Percentiles rank a stretch among this genome's conserved stretches.
These are phyloP conservation scores for Phytophthora boehmeriae DNA, from an alignment of 352 stramenopile species.

Conservation along the genomic window DNA sequence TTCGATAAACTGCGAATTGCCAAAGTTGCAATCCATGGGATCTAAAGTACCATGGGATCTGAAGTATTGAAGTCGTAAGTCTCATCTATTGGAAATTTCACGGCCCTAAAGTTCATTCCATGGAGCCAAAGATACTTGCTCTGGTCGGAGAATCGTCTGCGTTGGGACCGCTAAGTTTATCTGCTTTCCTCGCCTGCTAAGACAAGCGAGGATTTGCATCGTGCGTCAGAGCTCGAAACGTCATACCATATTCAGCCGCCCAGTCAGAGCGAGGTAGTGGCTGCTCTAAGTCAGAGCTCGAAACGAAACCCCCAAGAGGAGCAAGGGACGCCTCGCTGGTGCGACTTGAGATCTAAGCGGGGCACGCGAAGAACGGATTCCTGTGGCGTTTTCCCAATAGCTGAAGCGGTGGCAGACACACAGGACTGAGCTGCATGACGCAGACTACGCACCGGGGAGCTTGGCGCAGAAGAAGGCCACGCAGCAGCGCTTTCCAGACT, in stretches of 20 bases:
- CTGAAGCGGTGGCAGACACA: too few relatives aligned
- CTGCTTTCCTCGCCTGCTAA: background rate
- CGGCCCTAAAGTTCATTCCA: too few relatives aligned
- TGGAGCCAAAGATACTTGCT: background rate
- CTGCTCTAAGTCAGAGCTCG: slow-evolving; percentile 12
- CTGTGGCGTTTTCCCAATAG: background rate
- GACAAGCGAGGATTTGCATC: background rate
- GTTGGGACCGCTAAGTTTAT: too few relatives aligned
- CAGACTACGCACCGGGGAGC: slow-evolving; percentile 24
- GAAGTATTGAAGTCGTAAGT: too few relatives aligned
- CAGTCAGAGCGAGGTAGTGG: background rate
- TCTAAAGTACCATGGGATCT: too few relatives aligned
- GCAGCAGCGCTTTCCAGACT: slow-evolving; percentile 14
- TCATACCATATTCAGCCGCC: background rate
- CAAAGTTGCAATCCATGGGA: too few relatives aligned
- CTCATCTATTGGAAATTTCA: too few relatives aligned
- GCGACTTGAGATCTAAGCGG: slow-evolving; percentile 28
- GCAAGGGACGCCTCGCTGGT: background rate
- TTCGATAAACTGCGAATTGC: too few relatives aligned
- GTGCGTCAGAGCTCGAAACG: background rate
- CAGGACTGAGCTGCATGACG: slow-evolving; percentile 41
- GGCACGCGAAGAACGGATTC: slow-evolving; percentile 11
- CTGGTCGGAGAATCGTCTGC: background rate
- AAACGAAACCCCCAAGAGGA: slow-evolving; percentile 33
- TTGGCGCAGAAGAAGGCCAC: slow-evolving; percentile 18